Evolutionary conservation across 305 asterid genomes (phyloP), one percentile per base, ranked within the genome.

Genomic region (Striga hermonthica): DNA sequence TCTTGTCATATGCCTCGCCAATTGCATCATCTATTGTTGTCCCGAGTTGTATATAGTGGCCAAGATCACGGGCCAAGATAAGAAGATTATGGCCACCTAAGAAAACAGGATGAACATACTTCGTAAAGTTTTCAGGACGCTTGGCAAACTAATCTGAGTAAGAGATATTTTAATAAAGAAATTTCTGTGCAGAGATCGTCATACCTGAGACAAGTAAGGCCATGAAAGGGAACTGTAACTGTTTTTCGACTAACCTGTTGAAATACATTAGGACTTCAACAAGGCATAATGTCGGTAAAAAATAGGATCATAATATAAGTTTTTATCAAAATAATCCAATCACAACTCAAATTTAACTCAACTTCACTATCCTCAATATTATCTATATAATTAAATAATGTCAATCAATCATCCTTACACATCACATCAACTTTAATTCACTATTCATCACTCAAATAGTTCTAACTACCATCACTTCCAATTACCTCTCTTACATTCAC

Each of bases 1-100:
- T 87, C 79, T 93, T 93, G 76, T 93, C 98, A 68, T 93, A 93
- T 67, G 98, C 96, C 84, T 93, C 98, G 12, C 98, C 98, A 65
- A 93, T 84, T 22, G 98, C 98, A 76, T 93, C 98, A 79, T 93
- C 98, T 61, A 90, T 70, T 10, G 98, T 72, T 59, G 98, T 84
- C 67, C 98, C 98, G 72, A 93, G 96, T 77, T 93, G 97, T 74
- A 86, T 76, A 67, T 93, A 93, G 74, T 86, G 81, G 56, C 98
- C 98, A 75, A 93, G 94, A 70, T 81, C 98, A 73, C 83, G 88
- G 31, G 98, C 97, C 76, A 93, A 95, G 81, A 93, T 75, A 44
- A 93, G 81, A 75, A 93, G 96, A 80, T 90, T 93, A 68, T 93
- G 98, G 50, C 98, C 97, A 67, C 98, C 98, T 93, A 80, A 60